phyloP scores from a whole-genome alignment of 75 land plant species.

The Isoetes taiwanensis region DNA sequence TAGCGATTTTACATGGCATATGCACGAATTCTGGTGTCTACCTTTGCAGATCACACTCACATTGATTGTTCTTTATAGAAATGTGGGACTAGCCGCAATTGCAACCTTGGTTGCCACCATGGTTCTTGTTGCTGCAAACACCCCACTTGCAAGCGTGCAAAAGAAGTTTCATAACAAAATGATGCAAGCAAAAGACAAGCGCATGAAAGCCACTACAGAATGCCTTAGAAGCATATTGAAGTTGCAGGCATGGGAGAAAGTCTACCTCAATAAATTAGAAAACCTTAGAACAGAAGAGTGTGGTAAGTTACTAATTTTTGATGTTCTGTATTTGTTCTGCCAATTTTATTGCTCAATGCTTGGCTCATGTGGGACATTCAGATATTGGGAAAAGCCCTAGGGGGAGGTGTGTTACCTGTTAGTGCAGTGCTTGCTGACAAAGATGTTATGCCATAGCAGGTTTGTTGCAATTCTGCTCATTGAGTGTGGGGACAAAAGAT shows the following conservation, averaged over 20 bases:
- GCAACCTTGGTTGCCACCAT: conserved; percentile 20
- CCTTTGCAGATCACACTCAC: conserved; percentile 22
- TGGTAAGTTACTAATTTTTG: conserved; percentile 40
- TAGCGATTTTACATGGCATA: conserved; percentile 25
- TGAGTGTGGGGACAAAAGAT: no score
- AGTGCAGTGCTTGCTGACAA: conserved; percentile 96
- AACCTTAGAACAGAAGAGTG: conserved; percentile 16
- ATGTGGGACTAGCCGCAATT: conserved; percentile 26
- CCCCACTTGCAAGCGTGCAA: conserved; percentile 22
- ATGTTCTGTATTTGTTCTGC: no score
- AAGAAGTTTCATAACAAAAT: conserved; percentile 24
- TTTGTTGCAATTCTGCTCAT: no score
- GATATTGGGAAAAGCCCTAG: conserved; percentile 96
- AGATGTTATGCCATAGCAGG: conserved; percentile 99
- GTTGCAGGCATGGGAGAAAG: conserved; percentile 32
- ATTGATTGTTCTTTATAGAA: conserved; percentile 19
- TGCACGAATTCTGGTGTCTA: conserved; percentile 26
- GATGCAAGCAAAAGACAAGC: conserved; percentile 31
- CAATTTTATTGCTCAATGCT: no score
- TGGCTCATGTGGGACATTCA: no score
- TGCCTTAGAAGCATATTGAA: conserved; percentile 23
- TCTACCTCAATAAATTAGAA: conserved; percentile 16
- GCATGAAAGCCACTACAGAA: conserved; percentile 38
- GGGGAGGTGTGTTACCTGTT: conserved; percentile 94
- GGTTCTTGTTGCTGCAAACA: conserved; percentile 12